A percentile compares a stretch with the other conserved stretches of the same genome.
Conservation (phyloP, 75 land plant genomes). For the Azolla pinnata region DNA sequence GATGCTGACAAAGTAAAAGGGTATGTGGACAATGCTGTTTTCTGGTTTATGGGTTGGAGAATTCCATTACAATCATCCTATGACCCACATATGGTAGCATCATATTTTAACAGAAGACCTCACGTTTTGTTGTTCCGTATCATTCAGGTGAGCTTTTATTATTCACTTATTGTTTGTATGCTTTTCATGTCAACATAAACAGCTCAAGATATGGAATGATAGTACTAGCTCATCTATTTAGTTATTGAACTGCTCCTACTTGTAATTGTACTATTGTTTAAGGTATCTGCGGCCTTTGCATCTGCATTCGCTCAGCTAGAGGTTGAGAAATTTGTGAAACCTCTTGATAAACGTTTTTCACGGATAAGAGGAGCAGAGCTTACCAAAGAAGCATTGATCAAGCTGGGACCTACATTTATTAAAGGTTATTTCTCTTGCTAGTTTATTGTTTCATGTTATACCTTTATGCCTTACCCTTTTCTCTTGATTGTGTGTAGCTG, state of each 20-base stretch:
- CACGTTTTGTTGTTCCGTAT: conserved; percentile 64
- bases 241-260: background rate
- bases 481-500: conserved; percentile 64
- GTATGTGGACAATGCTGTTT: conserved; percentile 16
- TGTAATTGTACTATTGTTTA: conserved; percentile 2
- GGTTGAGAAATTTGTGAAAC: conserved; percentile 15
- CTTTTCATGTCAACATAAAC: background rate
- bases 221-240: background rate
- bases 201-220: background rate
- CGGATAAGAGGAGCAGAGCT: conserved; percentile 45
- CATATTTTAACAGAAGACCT: conserved; percentile 70
- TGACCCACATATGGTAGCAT: conserved; percentile 55
- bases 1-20: conserved; percentile 55
- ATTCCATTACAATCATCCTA: conserved; percentile 70
- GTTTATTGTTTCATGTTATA: background rate
- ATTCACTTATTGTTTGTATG: background rate
- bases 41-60: conserved; percentile 22
- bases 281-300: conserved; percentile 66
- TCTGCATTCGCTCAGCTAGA: conserved; percentile 38
- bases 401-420: conserved; percentile 84
- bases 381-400: conserved; percentile 64
- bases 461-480: conserved; percentile 8
- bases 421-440: conserved; percentile 42
- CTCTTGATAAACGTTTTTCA: conserved; percentile 6
- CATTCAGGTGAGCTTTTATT: conserved; percentile 55